phyloP scores from a whole-genome alignment of 139 green algal species.

The Chlamydomonas asymmetrica region DNA sequence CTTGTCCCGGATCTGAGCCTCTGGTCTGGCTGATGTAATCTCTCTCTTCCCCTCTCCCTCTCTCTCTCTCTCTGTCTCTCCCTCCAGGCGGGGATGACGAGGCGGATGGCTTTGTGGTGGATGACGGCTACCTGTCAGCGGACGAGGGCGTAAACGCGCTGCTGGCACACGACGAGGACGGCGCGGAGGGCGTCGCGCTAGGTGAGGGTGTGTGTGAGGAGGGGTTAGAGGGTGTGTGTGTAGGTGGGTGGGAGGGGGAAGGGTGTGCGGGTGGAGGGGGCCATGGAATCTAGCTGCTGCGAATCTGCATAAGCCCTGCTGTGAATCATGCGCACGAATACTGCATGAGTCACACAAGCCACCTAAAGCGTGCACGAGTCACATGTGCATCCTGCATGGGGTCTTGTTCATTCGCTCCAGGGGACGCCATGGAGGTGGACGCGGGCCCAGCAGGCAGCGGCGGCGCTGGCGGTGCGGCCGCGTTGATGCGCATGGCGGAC shows the following conservation, averaged over 20 bases:
- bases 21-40: no score
- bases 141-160: slow-evolving; percentile 77
- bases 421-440: slow-evolving; percentile 17
- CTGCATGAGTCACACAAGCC: no score
- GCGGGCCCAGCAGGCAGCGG: slow-evolving; percentile 8
- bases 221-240: no score
- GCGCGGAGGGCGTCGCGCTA: not conserved
- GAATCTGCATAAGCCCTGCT: no score
- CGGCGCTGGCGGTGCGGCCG: not conserved
- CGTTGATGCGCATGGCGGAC: not conserved
- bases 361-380: no score
- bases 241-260: no score
- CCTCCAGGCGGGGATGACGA: slow-evolving; percentile 61
- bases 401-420: not conserved
- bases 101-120: slow-evolving; percentile 74
- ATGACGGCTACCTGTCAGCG: slow-evolving; percentile 73
- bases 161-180: slow-evolving; percentile 40
- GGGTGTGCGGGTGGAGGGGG: no score
- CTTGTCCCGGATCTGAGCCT: no score
- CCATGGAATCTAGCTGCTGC: no score
- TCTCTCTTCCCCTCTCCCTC: no score
- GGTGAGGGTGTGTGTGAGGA: not conserved
- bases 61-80: no score
- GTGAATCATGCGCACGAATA: no score
- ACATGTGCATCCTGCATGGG: not conserved